Conservation (phyloP, 2,329 filamentous ascomycete species). For the Pseudopyrenochaeta lycopersici region DNA sequence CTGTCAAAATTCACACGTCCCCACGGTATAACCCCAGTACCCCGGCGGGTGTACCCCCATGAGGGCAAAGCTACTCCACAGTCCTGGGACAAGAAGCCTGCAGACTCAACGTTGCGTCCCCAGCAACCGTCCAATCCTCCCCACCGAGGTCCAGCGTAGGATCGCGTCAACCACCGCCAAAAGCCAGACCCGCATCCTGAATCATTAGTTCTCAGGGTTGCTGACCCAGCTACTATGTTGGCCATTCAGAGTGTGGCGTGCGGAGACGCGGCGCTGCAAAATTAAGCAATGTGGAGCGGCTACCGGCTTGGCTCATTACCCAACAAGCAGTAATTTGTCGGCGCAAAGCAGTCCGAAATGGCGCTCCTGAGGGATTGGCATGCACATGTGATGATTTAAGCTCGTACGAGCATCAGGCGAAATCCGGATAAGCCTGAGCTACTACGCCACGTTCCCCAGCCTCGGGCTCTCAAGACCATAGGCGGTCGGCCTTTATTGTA, state of each 20-base stretch:
- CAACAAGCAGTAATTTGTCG: conserved; percentile 22
- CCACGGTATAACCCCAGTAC: conserved; percentile 17
- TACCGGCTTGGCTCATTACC: conserved; percentile 30
- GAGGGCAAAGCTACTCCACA: conserved; percentile 29
- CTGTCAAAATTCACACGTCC: not conserved
- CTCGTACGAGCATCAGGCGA: conserved; percentile 29
- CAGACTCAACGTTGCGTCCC: conserved; percentile 18
- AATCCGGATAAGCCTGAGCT: conserved; percentile 7
- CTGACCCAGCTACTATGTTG: conserved; percentile 14
- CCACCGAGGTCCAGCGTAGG: conserved; percentile 18
- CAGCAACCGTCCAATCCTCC: conserved; percentile 14
- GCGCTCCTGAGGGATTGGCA: conserved; percentile 17
- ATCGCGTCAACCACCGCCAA: conserved; percentile 3
- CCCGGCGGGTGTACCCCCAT: conserved; percentile 31
- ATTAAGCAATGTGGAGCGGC: conserved; percentile 33
- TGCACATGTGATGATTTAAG: conserved; percentile 28
- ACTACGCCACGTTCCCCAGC: conserved; percentile 11
- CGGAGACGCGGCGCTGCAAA: conserved; percentile 17
- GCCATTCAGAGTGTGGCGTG: conserved; percentile 30
- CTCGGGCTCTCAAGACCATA: conserved; percentile 6
- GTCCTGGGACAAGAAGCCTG: conserved; percentile 19
- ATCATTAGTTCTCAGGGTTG: conserved; percentile 17
- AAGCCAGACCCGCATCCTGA: conserved; percentile 16
- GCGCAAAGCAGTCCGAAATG: conserved; percentile 29
- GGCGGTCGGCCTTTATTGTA: conserved; percentile 8